Percentiles rank a stretch among this genome's conserved stretches.
Conservation (phyloP, 73 alveolate genomes). For the Diophrys sp. region DNA sequence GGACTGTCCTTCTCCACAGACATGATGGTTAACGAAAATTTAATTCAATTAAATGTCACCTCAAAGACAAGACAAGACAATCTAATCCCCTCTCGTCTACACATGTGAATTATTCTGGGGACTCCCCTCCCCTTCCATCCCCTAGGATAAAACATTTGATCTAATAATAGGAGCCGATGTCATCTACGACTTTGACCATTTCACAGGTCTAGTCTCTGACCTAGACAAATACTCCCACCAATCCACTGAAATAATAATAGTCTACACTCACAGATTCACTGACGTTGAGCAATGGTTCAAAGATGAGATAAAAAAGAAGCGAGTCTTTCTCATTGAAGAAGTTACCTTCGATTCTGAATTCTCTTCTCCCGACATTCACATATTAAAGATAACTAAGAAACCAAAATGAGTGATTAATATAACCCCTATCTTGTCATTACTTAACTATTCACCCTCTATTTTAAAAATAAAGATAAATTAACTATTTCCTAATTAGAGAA, state of each 20-base stretch:
- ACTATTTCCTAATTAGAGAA: not conserved
- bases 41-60: too few species aligned
- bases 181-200: conserved; percentile 25
- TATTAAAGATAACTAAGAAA: too few species aligned
- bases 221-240: not conserved
- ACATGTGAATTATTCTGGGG: conserved; percentile 45
- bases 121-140: not conserved
- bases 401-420: too few species aligned
- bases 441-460: not conserved
- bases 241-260: conserved; percentile 10
- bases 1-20: too few species aligned
- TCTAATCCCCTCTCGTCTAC: too few species aligned
- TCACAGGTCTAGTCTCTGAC: conserved; percentile 12
- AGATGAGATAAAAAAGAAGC: conserved; percentile 20
- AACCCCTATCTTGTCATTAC: not conserved
- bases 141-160: conserved; percentile 7
- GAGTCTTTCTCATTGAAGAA: not conserved
- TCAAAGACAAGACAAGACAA: too few species aligned
- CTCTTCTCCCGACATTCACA: not conserved
- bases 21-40: too few species aligned
- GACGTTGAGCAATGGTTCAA: conserved; percentile 40
- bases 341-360: not conserved
- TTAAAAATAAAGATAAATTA: not conserved
- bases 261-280: conserved; percentile 30
- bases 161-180: conserved; percentile 26